Evolutionary conservation across 352 stramenopile species (phyloP), one percentile per base, ranked within the genome.

Genomic region (Globisporangium spiculum): DNA sequence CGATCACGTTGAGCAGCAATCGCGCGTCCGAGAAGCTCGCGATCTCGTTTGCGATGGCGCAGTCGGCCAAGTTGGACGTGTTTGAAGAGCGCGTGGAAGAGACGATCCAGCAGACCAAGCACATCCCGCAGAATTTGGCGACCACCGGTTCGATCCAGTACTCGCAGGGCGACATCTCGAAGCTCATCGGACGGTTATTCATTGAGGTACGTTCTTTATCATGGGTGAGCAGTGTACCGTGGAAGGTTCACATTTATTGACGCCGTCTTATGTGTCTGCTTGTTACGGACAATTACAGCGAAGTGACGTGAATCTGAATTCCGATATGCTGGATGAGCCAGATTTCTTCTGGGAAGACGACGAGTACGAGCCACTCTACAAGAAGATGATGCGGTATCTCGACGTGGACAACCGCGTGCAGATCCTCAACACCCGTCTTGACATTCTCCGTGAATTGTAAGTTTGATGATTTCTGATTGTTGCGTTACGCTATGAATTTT

Each of bases 261-360:
- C n/a, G 27, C 66, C 20, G 14, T 71, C 12, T 83, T 27, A 61
- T 81, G 30, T 48, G 8, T 18, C 27, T 32, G 27, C 27, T 56
- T 50, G 9, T 16, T 48, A 22, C 10, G 32, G 32, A 36, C 1
- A 24, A 6, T 24, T 36, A 50, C 66, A 97, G 83, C 85, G 90
- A 34, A 97, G 91, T 64, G 89, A 97, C 61, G 89, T 98, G 50
- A 98, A 98, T 66, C 70, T 98, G 27, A 96, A 98, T 67, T 97
- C 88, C 48, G 93, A 98, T 61, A 97, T 98, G 74, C 81, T 98
- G 36, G 92, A 98, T 68, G 96, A 96, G 44, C 94, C 94, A 1
- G 93, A 98, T 59, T 98, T 97, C 60, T 98, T 98, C 73, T 98
- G 94, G 94, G 92, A 98, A 70, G 84, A 97, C 53, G 90, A 98